Base-by-base conservation (phyloP, 805 yeast species). In the Saccharomyces jurei region DNA sequence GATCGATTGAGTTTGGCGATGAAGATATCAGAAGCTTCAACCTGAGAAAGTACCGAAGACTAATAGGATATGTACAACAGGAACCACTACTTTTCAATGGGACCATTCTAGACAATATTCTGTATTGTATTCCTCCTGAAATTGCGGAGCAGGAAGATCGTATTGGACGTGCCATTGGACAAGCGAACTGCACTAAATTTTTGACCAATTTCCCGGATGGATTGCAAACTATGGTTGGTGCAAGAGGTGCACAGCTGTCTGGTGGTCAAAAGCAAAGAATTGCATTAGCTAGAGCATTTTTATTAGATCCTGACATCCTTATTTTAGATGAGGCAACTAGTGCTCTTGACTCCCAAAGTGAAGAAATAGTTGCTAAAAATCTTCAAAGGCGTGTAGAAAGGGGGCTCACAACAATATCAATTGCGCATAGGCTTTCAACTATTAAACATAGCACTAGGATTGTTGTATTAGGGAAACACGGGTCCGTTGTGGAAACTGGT, bases 191-290 rank as follows among this genome's bases (percentile, higher is more conserved):
- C 58, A 74, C 73, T 10, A 69, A 74, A 2, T 92, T 92, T 64
- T 77, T 91, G 47, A 63, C 76, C 6, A 83, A 81, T 46, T 87
- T 92, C 73, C 97, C 97, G 0, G 82, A 85, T 41, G 89, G 89
- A 1, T 71, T 89, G 36, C 85, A 89, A 50, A 92, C 98, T 0
- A 74, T 78, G 21, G 88, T 91, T 21, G 97, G 97, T 0, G 83
- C 96, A 0, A 80, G 92, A 53, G 94, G 95, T 17, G 80, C 95
- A 0, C 96, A 89, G 65, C 75, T 92, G 53, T 86, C 96, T 57
- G 98, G 97, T 22, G 98, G 98, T 14, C 98, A 92, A 69, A 88
- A 87, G 72, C 98, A 92, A 69, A 75, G 98, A 61, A 83, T 92
- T 48, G 96, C 97, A 6, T 76, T 92, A 55, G 97, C 97, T 1